Evolutionary conservation across 2,329 filamentous ascomycete genomes (phyloP).

Genomic region (Clonostachys solani): DNA sequence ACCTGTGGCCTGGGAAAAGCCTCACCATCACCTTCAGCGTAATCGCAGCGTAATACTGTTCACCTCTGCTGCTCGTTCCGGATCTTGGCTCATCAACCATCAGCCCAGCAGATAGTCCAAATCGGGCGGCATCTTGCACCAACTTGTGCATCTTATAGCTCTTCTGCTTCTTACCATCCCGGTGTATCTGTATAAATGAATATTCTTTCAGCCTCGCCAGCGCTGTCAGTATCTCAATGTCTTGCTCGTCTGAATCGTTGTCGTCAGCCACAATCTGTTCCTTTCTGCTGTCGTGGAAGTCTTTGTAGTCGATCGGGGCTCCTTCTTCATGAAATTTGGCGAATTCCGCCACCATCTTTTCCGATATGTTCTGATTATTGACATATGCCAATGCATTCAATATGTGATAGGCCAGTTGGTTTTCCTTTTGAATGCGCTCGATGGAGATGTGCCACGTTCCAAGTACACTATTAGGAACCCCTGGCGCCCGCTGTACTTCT

Average conservation of each 20-base stretch:
- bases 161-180: not conserved
- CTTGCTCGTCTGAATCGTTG: not conserved
- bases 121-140: conserved; percentile 17
- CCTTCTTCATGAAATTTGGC: not conserved
- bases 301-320: not conserved
- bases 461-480: not conserved
- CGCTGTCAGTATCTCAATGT: conserved; percentile 7
- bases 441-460: not conserved
- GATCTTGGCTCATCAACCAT: too few relatives aligned
- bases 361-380: not conserved
- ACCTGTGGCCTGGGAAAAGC: too few relatives aligned
- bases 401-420: not conserved
- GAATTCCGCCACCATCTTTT: not conserved
- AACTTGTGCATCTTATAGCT: conserved; percentile 24
- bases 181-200: conserved; percentile 18
- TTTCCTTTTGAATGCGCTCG: not conserved
- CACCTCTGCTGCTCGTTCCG: too few relatives aligned
- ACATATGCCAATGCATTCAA: not conserved
- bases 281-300: not conserved
- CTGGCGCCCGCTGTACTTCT: not conserved
- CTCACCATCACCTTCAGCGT: too few relatives aligned
- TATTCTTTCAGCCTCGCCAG: conserved; percentile 21
- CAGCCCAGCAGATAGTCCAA: conserved; percentile 1
- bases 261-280: not conserved
- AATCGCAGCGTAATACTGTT: too few relatives aligned